These are phyloP conservation scores for Blastobotrys attinorum DNA, from an alignment of 805 yeast genomes.

Conservation along the genomic window DNA sequence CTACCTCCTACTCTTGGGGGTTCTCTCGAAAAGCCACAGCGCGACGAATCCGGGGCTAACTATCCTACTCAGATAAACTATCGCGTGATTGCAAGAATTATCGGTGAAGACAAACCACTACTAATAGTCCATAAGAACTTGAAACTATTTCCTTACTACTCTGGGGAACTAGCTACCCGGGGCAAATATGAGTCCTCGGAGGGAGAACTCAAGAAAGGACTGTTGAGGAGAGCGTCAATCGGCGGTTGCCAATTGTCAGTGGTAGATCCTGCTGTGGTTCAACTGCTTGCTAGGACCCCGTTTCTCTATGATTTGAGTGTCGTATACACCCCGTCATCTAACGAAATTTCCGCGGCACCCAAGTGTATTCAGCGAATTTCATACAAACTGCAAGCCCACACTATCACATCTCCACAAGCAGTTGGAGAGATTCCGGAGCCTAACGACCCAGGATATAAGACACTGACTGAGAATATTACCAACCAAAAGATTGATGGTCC, in stretches of 20 bases:
- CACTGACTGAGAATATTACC: background rate
- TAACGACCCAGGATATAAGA: background rate
- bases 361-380: background rate
- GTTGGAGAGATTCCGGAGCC: background rate
- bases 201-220: background rate
- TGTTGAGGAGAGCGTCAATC: background rate
- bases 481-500: background rate
- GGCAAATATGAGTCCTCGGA: background rate
- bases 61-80: background rate
- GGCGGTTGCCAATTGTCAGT: background rate
- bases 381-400: background rate
- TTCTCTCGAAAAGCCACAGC: background rate
- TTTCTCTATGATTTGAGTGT: background rate
- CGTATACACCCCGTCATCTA: background rate
- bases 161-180: background rate
- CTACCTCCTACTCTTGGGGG: background rate
- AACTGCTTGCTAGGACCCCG: background rate
- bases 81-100: background rate
- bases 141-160: background rate
- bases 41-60: background rate
- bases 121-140: background rate
- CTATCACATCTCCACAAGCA: background rate
- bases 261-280: background rate
- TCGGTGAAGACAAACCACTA: background rate
- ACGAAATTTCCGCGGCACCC: background rate